Base-by-base conservation (phyloP, 805 yeast species). In the Lachancea fermentati region DNA sequence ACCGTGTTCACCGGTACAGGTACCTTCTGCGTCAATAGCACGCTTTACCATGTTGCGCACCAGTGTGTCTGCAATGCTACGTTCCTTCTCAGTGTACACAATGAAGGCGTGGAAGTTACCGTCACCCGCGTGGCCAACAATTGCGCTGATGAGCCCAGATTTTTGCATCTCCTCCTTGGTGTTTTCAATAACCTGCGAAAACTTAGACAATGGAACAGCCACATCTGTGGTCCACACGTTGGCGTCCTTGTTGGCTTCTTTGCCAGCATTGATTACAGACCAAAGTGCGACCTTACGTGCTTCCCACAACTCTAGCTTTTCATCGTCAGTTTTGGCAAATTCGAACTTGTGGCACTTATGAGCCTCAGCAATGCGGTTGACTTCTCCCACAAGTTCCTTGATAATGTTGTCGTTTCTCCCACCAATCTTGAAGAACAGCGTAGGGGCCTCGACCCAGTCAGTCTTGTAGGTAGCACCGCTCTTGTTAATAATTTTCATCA, bases 1-100 rank as follows among this genome's bases (percentile, higher is more conserved):
- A 11, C 95, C 95, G 56, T 85, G 95, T 54, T 85, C 95, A 26
- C 95, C 95, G 4, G 88, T 81, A 49, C 87, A 79, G 1, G 95
- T 85, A 1, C 95, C 94, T 39, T 85, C 94, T 29, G 79, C 72
- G 1, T 65, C 72, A 13, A 85, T 63, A 0, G 91, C 94, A 30
- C 79, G 58, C 32, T 69, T 54, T 35, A 82, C 83, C 82, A 85
- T 78, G 37, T 74, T 67, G 19, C 72, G 69, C 11, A 81, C 79
- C 9, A 81, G 52, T 9, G 56, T 52, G 43, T 73, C 72, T 2
- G 77, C 80, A 16, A 58, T 59, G 1, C 63, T 60, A 14, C 65
- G 51, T 47, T 78, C 73, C 15, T 73, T 72, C 0, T 76, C 75
- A 34, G 69, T 71, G 58, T 78, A 81, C 5, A 81, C 64, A 17